phyloP scores from a whole-genome alignment of 371 early-diverging fungal genomes.

The Lichtheimia ramosa region DNA sequence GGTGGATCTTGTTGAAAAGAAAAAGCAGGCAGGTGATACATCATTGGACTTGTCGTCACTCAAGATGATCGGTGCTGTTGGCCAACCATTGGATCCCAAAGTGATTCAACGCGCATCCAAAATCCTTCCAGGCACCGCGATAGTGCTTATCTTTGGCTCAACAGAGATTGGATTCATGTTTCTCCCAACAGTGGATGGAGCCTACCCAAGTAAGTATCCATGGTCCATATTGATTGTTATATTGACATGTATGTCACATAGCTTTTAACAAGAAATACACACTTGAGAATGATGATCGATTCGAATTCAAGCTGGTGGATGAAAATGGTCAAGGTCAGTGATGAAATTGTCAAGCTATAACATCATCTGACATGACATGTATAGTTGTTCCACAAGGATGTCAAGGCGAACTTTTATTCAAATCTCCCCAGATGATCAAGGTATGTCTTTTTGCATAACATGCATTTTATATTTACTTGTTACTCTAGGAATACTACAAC shows the following conservation, averaged over 20 bases:
- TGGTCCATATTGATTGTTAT: not conserved
- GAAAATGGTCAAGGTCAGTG: not conserved
- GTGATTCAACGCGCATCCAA: not conserved
- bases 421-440: not conserved
- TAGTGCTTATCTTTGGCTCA: not conserved
- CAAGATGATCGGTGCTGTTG: not conserved
- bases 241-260: not conserved
- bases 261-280: not conserved
- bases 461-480: not conserved
- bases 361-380: no score
- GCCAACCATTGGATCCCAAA: not conserved
- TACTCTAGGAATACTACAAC: not conserved
- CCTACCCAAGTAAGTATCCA: not conserved
- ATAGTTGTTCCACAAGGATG: not conserved
- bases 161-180: not conserved
- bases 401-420: not conserved
- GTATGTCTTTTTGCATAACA: no score
- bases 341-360: no score
- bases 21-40: not conserved
- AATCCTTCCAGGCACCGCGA: not conserved
- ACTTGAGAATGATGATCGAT: not conserved
- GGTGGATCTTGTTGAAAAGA: not conserved
- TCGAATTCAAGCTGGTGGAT: not conserved
- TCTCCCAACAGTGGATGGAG: not conserved
- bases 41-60: not conserved